phyloP scores from a whole-genome alignment of 768 basidiomycete species.

The Lactarius sanguifluus region DNA sequence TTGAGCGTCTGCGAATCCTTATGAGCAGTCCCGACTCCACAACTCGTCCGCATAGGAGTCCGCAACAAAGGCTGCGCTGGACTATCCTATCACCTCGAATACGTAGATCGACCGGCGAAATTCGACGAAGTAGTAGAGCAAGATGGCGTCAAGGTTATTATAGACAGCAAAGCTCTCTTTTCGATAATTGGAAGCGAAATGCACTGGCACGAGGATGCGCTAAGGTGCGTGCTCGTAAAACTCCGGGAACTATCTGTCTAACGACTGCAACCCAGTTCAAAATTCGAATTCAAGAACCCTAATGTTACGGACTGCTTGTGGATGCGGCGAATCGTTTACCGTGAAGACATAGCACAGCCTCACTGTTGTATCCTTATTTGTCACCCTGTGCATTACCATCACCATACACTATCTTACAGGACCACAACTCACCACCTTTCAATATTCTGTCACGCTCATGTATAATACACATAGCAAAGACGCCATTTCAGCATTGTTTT shows the following conservation, averaged over 20 bases:
- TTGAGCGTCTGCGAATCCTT: slow-evolving; percentile 68
- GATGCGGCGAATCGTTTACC: slow-evolving; percentile 91
- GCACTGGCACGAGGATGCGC: slow-evolving; percentile 94
- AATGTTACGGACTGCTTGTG: slow-evolving; percentile 94
- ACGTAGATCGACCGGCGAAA: slow-evolving; percentile 83
- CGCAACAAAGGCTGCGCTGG: slow-evolving; percentile 98
- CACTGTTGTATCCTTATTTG: slow-evolving; percentile 18
- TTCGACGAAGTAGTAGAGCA: slow-evolving; percentile 98
- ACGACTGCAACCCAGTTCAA: slow-evolving; percentile 51
- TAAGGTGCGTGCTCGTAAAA: slow-evolving; percentile 59
- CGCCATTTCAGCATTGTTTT: not conserved
- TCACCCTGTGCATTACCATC: slow-evolving; percentile 6
- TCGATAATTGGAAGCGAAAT: slow-evolving; percentile 98
- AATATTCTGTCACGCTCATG: slow-evolving; percentile 12
- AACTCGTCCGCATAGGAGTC: slow-evolving; percentile 92
- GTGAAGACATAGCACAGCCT: slow-evolving; percentile 38
- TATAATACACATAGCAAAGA: slow-evolving; percentile 14
- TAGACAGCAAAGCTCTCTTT: slow-evolving; percentile 96
- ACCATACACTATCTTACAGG: slow-evolving; percentile 12
- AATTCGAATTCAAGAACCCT: slow-evolving; percentile 84
- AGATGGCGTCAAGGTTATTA: slow-evolving; percentile 89
- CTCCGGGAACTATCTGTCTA: slow-evolving; percentile 5
- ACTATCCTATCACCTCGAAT: slow-evolving; percentile 88
- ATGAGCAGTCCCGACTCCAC: slow-evolving; percentile 82
- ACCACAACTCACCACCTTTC: not conserved